A percentile compares a stretch with the other conserved stretches of the same genome.
phyloP scores from a whole-genome alignment of 1,284 basidiomycete genomes.

The Malassezia equina region DNA sequence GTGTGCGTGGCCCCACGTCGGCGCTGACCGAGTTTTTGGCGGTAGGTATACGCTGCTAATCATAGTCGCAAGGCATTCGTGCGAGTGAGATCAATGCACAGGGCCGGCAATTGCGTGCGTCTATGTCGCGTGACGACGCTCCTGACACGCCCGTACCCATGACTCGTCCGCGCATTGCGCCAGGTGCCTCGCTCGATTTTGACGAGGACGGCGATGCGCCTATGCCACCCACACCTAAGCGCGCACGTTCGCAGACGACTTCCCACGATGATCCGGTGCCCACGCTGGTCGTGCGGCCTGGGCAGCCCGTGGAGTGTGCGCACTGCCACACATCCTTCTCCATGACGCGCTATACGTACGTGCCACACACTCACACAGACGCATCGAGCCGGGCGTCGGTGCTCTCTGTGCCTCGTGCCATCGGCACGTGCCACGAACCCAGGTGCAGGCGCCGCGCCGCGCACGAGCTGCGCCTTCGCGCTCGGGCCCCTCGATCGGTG shows the following conservation, averaged over 20 bases:
- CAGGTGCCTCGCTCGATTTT: constrained; percentile 48
- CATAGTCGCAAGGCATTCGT: constrained; percentile 4
- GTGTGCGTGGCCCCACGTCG: constrained; percentile 73
- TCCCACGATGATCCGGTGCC: constrained; percentile 51
- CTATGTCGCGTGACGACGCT: constrained; percentile 12
- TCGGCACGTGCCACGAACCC: constrained; percentile 2
- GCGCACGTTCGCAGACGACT: constrained; percentile 54
- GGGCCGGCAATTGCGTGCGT: constrained; percentile 37
- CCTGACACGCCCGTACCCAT: not conserved
- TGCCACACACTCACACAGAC: not conserved
- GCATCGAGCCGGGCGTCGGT: constrained; percentile 3
- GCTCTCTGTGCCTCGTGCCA: constrained; percentile 9
- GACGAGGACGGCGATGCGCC: constrained; percentile 53
- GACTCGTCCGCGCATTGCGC: constrained; percentile 20
- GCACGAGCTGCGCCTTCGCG: not conserved
- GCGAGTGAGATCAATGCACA: constrained; percentile 26
- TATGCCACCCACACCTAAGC: constrained; percentile 51
- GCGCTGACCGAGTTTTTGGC: constrained; percentile 83
- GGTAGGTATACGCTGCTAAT: constrained; percentile 51
- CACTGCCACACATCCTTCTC: constrained; percentile 76
- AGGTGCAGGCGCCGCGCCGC: not conserved
- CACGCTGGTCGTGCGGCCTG: constrained; percentile 49
- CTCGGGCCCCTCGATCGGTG: constrained; percentile 1
- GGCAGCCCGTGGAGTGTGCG: constrained; percentile 71
- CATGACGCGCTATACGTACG: constrained; percentile 58